Percentiles rank a stretch among this genome's conserved stretches.
phyloP scores from a whole-genome alignment of 495 filamentous ascomycete species.

The Penicillium antarcticum region DNA sequence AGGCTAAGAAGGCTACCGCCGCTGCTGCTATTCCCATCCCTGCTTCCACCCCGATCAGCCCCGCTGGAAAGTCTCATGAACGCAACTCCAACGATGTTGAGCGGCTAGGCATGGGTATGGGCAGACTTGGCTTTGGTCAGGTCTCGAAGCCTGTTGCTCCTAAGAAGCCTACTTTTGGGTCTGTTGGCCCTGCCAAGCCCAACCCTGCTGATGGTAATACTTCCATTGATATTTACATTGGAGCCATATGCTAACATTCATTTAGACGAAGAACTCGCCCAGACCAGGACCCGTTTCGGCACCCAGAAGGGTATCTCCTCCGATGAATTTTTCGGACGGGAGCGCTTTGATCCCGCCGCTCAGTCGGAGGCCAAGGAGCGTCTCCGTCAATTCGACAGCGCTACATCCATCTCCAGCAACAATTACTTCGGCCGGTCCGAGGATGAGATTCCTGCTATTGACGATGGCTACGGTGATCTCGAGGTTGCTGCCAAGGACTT shows the following conservation, averaged over 20 bases:
- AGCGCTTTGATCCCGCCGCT: conserved; percentile 72
- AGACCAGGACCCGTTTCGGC: conserved; percentile 59
- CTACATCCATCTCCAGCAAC: conserved; percentile 88
- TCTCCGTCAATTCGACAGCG: conserved; percentile 89
- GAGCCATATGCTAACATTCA: conserved; percentile 3
- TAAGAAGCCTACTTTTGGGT: conserved; percentile 87
- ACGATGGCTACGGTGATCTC: conserved; percentile 75
- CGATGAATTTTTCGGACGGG: conserved; percentile 96
- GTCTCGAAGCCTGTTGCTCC: conserved; percentile 59
- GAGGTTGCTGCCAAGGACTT: conserved; percentile 94
- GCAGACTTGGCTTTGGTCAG: conserved; percentile 86
- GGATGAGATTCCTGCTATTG: conserved; percentile 60
- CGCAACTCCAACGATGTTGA: conserved; percentile 74
- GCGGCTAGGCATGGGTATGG: conserved; percentile 86
- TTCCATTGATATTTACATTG: not conserved
- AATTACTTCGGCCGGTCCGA: conserved; percentile 91
- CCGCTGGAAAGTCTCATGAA: conserved; percentile 51
- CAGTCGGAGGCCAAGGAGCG: conserved; percentile 83
- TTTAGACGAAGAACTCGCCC: conserved; percentile 39
- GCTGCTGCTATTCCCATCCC: conserved; percentile 53
- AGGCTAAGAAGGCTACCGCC: conserved; percentile 52
- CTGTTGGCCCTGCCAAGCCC: conserved; percentile 63
- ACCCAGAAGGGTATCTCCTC: conserved; percentile 93
- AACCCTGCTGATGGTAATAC: conserved; percentile 61
- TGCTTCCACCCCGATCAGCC: conserved; percentile 72